Evolutionary conservation across 768 basidiomycete species (phyloP), one percentile per base, ranked within the genome.

Genomic region (Boletus rex-veris): DNA sequence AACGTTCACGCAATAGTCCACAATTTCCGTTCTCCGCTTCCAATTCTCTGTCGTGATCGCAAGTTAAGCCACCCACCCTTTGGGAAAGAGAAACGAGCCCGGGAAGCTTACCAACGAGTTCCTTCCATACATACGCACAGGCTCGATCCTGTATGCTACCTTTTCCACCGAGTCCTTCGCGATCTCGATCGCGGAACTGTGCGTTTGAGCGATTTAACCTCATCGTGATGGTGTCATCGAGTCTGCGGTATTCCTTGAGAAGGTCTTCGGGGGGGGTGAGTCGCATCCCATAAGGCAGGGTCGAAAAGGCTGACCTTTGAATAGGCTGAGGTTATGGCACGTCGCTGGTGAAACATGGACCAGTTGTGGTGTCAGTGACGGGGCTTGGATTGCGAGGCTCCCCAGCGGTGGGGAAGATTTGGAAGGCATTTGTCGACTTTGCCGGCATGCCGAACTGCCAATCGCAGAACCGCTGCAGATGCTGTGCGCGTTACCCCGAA

Each of bases 181-280:
- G 80, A 60, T 88, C 83, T 57, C 79, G 76, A 72, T 92, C 91
- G 48, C 88, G 80, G 69, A 86, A 83, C 49, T 83, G 78, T 5
- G 90, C 90, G 52, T 79, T 81, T 37, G 88, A 86, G 46, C 90
- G 82, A 67, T 93, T 92, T 44, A 92, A 69, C 33, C 91, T 78
- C 85, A 90, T 89, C 38, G 78, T 81, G 59, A 93, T 86, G 7
- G 82, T 75, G 64, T 93, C 90, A 71, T 93, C 90, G 14, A 92
- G 73, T 61, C 77, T 82, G 63, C 90, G 79, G 69, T 92, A 92
- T 70, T 92, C 90, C 64, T 77, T 84, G 68, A 93, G 75, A 62
- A 92, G 81, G 55, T 90, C 91, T 93, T 66, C 45, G 45, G 54
- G 58, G 54, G 58, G 58, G 39, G 41, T 63, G 52, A 68, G 61